Conservation (phyloP, 768 basidiomycete species). For the Nevesoporus exiguus region DNA sequence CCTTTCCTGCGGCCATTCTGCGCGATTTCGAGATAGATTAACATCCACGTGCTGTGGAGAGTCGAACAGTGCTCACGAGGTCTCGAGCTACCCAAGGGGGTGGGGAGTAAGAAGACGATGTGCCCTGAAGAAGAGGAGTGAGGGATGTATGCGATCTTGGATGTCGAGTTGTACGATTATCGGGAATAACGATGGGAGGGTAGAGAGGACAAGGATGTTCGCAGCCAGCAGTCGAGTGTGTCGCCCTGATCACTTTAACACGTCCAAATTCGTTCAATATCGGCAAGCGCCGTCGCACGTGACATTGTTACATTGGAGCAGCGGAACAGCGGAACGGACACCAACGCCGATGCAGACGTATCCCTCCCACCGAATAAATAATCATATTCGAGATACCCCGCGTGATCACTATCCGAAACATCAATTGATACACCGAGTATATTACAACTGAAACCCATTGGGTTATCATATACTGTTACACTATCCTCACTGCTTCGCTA, state of each 20-base stretch:
- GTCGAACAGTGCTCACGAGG: conserved; percentile 12
- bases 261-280: conserved; percentile 25
- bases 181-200: conserved; percentile 19
- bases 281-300: conserved; percentile 33
- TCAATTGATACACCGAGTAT: neutral
- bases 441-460: neutral
- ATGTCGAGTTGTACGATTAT: conserved; percentile 16
- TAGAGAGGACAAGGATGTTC: conserved; percentile 14
- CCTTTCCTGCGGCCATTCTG: conserved; percentile 30
- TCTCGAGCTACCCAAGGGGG: conserved; percentile 3
- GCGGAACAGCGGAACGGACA: conserved; percentile 21
- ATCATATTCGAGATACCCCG: too few relatives aligned
- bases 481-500: neutral
- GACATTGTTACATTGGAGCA: conserved; percentile 12
- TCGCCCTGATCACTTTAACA: conserved; percentile 33
- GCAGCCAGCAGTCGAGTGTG: conserved; percentile 13
- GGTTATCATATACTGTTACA: neutral
- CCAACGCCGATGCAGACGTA: conserved; percentile 1
- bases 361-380: too few relatives aligned
- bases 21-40: conserved; percentile 17
- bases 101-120: conserved; percentile 1
- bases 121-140: neutral
- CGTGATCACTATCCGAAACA: neutral
- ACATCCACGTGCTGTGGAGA: neutral
- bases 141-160: conserved; percentile 14